Evolutionary conservation across 495 filamentous ascomycete genomes (phyloP).

Genomic region (Annulohypoxylon maeteangense): DNA sequence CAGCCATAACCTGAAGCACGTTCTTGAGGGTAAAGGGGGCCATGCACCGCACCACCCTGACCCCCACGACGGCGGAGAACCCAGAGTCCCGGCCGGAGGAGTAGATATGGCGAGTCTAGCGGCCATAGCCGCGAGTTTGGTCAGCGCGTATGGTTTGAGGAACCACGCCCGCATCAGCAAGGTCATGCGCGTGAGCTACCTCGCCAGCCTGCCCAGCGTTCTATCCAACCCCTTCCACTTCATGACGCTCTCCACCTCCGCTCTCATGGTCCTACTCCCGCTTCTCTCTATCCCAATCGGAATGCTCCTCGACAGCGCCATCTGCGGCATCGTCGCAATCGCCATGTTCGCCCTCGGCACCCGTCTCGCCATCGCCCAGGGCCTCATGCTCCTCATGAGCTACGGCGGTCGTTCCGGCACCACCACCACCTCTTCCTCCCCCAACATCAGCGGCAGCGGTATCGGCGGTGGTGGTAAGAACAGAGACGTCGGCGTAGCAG

Average conservation of each 20-base stretch:
- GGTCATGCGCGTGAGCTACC: slow-evolving; percentile 78
- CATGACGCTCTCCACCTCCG: slow-evolving; percentile 85
- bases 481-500: slow-evolving; percentile 66
- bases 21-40: slow-evolving; percentile 69
- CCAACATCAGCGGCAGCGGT: neutral
- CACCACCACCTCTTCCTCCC: neutral
- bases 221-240: slow-evolving; percentile 94
- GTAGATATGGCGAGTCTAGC: slow-evolving; percentile 86
- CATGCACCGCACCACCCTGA: slow-evolving; percentile 76
- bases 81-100: slow-evolving; percentile 73
- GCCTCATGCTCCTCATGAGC: slow-evolving; percentile 94
- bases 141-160: slow-evolving; percentile 85
- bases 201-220: slow-evolving; percentile 75
- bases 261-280: slow-evolving; percentile 83
- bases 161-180: slow-evolving; percentile 96
- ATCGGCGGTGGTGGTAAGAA: slow-evolving; percentile 21
- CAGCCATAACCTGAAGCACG: slow-evolving; percentile 89
- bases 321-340: slow-evolving; percentile 81
- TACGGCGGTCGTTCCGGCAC: slow-evolving; percentile 60
- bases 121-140: slow-evolving; percentile 86
- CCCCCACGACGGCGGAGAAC: slow-evolving; percentile 59
- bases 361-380: slow-evolving; percentile 83
- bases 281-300: slow-evolving; percentile 79
- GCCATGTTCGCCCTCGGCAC: slow-evolving; percentile 88
- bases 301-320: slow-evolving; percentile 80